Conservation (phyloP, 2,329 filamentous ascomycete species). For the Botrytis porri region DNA sequence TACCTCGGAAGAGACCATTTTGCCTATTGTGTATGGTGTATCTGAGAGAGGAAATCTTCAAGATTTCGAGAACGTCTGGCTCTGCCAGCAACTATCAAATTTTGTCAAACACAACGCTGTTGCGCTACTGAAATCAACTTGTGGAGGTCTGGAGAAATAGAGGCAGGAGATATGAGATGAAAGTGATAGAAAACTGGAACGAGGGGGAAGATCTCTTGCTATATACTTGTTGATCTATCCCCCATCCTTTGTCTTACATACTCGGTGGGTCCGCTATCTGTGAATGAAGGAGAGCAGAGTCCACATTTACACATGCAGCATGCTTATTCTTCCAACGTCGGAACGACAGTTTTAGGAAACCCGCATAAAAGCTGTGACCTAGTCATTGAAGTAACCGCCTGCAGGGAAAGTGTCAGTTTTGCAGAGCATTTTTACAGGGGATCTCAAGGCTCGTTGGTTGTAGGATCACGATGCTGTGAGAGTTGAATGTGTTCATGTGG, state of each 20-base stretch:
- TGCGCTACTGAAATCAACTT: conserved; percentile 13
- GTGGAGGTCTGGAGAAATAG: conserved; percentile 6
- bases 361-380: background rate
- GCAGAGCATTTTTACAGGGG: background rate
- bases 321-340: conserved; percentile 15
- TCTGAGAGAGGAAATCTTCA: conserved; percentile 9
- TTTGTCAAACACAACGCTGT: conserved; percentile 14
- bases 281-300: background rate
- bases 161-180: conserved; percentile 3
- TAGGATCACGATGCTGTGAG: conserved; percentile 2
- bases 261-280: background rate
- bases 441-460: background rate
- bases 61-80: conserved; percentile 12
- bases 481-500: background rate
- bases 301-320: conserved; percentile 18
- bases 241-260: conserved; percentile 16
- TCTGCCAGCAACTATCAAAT: conserved; percentile 16
- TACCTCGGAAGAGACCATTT: conserved; percentile 6
- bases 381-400: conserved; percentile 7
- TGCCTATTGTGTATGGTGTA: background rate
- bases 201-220: conserved; percentile 3
- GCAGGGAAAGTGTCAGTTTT: background rate
- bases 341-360: conserved; percentile 9
- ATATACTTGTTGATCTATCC: conserved; percentile 15
- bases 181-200: background rate